Evolutionary conservation across 2,329 filamentous ascomycete species (phyloP).

Genomic region (Blastomyces gilchristii): DNA sequence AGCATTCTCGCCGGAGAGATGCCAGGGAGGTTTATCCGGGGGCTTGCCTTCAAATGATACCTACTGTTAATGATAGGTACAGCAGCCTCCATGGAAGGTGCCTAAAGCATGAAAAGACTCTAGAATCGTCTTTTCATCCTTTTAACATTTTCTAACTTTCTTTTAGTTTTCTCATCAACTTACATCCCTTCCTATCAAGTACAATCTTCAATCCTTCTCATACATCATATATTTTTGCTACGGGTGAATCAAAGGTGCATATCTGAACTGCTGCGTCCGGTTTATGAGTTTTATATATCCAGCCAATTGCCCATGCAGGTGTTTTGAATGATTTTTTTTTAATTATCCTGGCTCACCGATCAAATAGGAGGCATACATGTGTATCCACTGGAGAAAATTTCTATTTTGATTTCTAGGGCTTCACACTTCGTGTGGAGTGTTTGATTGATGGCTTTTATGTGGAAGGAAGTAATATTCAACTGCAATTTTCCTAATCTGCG

Average conservation of each 20-base stretch:
- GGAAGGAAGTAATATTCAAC: background rate
- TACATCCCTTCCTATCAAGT: background rate
- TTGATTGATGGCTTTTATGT: background rate
- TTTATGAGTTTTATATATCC: background rate
- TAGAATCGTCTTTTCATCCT: background rate
- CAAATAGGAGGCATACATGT: constrained; percentile 5
- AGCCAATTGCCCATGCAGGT: background rate
- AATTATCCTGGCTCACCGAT: background rate
- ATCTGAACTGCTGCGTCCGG: background rate
- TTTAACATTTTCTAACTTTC: background rate
- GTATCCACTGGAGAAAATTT: background rate
- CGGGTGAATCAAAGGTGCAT: background rate
- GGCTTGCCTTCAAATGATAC: background rate
- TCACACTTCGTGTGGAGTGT: background rate
- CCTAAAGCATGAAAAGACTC: background rate
- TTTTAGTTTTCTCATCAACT: background rate
- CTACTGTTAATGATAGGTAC: too few relatives aligned
- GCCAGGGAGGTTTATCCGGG: background rate
- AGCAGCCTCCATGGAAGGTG: too few relatives aligned
- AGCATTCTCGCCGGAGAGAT: background rate
- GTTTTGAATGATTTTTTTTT: background rate
- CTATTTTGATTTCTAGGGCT: background rate
- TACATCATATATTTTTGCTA: background rate
- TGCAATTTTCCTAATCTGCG: background rate
- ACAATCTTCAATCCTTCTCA: background rate